phyloP scores from a whole-genome alignment of 202 grass and related monocot genomes.

The Alloteropsis angusta region DNA sequence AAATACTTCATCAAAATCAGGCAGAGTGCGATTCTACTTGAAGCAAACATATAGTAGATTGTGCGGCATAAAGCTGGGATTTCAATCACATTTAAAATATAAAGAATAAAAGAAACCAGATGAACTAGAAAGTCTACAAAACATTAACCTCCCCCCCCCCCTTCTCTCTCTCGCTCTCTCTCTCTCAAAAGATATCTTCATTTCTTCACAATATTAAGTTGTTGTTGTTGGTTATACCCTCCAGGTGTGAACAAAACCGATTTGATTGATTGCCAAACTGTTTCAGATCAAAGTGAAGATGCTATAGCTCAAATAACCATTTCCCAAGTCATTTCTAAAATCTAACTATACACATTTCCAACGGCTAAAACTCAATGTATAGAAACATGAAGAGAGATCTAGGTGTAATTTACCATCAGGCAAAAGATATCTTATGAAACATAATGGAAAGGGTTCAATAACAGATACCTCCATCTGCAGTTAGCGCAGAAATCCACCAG shows the following conservation, averaged over 20 bases:
- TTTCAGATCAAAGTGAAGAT: background rate
- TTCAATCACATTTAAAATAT: background rate
- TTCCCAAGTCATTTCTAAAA: background rate
- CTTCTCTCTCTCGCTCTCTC: too few relatives aligned
- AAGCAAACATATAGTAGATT: background rate
- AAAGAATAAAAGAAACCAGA: background rate
- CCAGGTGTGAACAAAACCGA: background rate
- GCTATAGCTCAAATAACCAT: background rate
- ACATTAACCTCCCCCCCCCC: background rate
- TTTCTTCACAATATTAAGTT: background rate
- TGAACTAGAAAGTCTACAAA: background rate
- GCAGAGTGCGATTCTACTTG: background rate
- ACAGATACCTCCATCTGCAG: constrained; percentile 78
- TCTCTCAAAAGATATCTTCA: background rate
- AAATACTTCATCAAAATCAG: background rate
- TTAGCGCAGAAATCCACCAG: constrained; percentile 11
- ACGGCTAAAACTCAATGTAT: background rate
- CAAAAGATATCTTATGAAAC: background rate
- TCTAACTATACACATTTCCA: background rate
- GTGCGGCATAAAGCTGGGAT: background rate
- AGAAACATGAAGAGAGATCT: background rate
- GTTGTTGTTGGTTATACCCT: background rate
- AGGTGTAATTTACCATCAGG: background rate
- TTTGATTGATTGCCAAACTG: background rate
- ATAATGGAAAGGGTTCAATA: constrained; percentile 8